These are phyloP conservation scores for Beauveria varroae DNA, from an alignment of 2,329 filamentous ascomycete species.

Conservation along the genomic window DNA sequence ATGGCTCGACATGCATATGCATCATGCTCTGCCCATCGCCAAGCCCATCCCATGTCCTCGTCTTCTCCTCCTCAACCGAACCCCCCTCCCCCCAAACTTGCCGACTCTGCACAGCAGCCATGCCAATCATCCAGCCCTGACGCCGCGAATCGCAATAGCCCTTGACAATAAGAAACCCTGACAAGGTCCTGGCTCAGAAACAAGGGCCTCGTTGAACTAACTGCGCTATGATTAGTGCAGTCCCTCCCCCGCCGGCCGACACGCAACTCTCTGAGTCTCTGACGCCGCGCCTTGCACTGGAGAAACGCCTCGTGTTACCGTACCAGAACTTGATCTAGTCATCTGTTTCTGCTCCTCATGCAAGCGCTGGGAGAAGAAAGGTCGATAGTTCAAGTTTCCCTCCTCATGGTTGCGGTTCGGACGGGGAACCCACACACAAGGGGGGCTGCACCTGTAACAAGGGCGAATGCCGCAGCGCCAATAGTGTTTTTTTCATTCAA, in stretches of 20 bases:
- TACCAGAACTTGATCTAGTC: not conserved
- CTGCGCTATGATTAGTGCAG: no score
- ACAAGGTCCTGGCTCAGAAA: no score
- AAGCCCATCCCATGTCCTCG: not conserved
- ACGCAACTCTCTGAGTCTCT: not conserved
- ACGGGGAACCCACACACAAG: not conserved
- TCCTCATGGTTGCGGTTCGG: not conserved
- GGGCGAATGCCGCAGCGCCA: not conserved
- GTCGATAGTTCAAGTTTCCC: not conserved
- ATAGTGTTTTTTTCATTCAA: not conserved
- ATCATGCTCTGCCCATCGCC: not conserved
- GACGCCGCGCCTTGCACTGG: not conserved
- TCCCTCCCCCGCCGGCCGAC: not conserved
- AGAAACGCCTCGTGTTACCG: constrained; percentile 6
- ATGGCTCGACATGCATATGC: not conserved
- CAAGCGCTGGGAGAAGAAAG: not conserved
- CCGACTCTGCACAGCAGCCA: not conserved
- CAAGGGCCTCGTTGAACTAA: no score
- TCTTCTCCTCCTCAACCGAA: not conserved
- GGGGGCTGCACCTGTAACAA: not conserved
- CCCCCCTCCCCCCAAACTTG: not conserved
- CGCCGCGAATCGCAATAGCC: not conserved
- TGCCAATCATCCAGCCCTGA: not conserved
- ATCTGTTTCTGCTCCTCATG: not conserved
- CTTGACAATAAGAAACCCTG: no score